These are phyloP conservation scores for Penicillium sp. DNA, from an alignment of 2,329 filamentous ascomycete species.

Conservation along the genomic window DNA sequence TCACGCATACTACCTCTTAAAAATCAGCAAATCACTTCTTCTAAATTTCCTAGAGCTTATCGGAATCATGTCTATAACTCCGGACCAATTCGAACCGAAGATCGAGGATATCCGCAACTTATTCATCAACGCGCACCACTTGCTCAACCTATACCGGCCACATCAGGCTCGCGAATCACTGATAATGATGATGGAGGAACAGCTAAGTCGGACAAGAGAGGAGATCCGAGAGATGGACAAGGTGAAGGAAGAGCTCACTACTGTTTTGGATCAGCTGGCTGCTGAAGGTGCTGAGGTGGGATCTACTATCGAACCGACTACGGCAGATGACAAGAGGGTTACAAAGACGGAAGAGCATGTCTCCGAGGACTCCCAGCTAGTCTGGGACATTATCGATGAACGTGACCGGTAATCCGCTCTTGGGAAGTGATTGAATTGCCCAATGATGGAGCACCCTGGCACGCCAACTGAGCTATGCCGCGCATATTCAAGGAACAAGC, in stretches of 20 bases:
- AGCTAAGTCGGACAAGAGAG: constrained; percentile 71
- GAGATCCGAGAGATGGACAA: constrained; percentile 80
- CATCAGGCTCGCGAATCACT: constrained; percentile 90
- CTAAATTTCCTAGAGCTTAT: constrained; percentile 87
- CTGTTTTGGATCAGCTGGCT: constrained; percentile 41
- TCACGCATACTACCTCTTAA: constrained; percentile 68
- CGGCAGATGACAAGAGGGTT: constrained; percentile 13
- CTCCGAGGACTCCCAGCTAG: constrained; percentile 35
- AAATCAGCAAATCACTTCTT: constrained; percentile 80
- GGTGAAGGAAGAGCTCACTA: constrained; percentile 70
- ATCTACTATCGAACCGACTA: constrained; percentile 13
- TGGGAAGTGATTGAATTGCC: constrained; percentile 7
- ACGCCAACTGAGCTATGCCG: background rate
- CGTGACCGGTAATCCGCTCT: constrained; percentile 5
- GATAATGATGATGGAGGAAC: constrained; percentile 85
- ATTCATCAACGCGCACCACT: constrained; percentile 88
- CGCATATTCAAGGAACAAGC: background rate
- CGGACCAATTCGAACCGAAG: constrained; percentile 71
- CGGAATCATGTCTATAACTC: constrained; percentile 71
- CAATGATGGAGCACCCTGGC: background rate
- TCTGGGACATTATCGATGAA: constrained; percentile 49
- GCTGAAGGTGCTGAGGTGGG: constrained; percentile 34
- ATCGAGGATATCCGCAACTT: constrained; percentile 78
- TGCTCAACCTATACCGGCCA: constrained; percentile 92
- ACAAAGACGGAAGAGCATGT: constrained; percentile 24